phyloP scores from a whole-genome alignment of 306 rosid species.

The Fragaria iinumae region DNA sequence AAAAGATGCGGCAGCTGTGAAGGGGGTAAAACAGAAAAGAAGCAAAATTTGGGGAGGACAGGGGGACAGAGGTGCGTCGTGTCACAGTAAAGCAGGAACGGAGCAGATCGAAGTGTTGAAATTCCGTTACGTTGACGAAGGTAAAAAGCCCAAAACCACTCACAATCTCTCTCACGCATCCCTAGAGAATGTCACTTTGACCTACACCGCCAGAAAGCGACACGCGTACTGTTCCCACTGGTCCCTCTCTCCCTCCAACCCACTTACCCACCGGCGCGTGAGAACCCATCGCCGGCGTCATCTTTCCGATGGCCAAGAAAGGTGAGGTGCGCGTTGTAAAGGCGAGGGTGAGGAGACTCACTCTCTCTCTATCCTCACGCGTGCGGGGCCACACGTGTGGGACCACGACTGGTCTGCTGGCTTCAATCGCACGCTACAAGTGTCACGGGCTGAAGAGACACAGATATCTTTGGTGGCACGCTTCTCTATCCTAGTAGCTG shows the following conservation, averaged over 20 bases:
- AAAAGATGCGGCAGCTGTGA: not conserved
- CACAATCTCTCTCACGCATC: not conserved
- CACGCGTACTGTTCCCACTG: constrained; percentile 41
- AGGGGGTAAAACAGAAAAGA: not conserved
- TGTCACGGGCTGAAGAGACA: not conserved
- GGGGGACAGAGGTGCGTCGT: constrained; percentile 15
- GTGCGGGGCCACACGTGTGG: constrained; percentile 42
- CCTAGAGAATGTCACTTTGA: constrained; percentile 22
- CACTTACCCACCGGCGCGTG: constrained; percentile 1
- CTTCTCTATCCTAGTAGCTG: constrained; percentile 20
- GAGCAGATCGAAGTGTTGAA: not conserved
- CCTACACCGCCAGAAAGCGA: constrained; percentile 52
- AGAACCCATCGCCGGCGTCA: too few relatives aligned
- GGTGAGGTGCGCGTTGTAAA: constrained; percentile 35
- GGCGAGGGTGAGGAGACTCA: not conserved
- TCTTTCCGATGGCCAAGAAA: not conserved
- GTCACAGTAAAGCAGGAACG: constrained; percentile 21
- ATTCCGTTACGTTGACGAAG: constrained; percentile 44
- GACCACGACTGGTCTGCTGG: constrained; percentile 32
- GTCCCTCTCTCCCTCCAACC: constrained; percentile 26
- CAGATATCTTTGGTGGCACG: constrained; percentile 23
- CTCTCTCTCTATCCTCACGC: constrained; percentile 21
- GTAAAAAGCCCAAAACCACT: not conserved
- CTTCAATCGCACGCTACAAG: constrained; percentile 32
- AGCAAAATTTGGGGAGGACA: not conserved